Base-by-base conservation (phyloP, 768 basidiomycete genomes). In the Strobilomyces dryophilus region DNA sequence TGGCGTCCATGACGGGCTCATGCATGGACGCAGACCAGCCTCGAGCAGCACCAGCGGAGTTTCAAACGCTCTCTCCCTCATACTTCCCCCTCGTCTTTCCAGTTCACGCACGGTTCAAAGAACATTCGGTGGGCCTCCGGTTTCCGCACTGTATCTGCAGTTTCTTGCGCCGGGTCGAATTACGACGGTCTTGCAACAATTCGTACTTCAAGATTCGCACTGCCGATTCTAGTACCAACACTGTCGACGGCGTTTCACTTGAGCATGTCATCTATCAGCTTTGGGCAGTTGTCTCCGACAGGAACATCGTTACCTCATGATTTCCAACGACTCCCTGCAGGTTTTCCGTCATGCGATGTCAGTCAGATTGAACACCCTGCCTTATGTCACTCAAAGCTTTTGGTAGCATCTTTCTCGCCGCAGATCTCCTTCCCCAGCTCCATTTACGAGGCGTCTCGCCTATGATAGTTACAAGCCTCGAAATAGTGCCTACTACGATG, bases 401-500 rank as follows among this genome's bases (percentile, higher is more conserved):
- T 51, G 46, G 60, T 66, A 61, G 55, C 67, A 56, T 47, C 57
- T 59, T 40, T 24, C 58, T 50, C 76, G 74, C 58, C 76, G 76
- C 50, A 74, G 73, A 57, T 74, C 77, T 40, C 77, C 78, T 41
- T 80, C 84, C 46, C 78, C 81, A 45, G 70, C 71, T 36, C 61
- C 78, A 32, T 67, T 77, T 54, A 71, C 78, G 37, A 71, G 76
- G 61, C 62, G 64, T 52, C 73, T 68, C 52, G 61, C 76, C 26
- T 81, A 81, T 58, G 79, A 85, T 60, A 76, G 75, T 46, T 84
- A 83, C 64, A 71, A 73, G 29, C 76, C 79, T 27, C 65, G 73
- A 52, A 71, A 71, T 24, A 60, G 71, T 36, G 55, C 64, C 17
- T 59, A 68, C 43, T 74, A 75, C 59, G 76, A 76, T 50, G 75